phyloP scores from a whole-genome alignment of 805 yeast species.

The Cyberlindnera lachancei region DNA sequence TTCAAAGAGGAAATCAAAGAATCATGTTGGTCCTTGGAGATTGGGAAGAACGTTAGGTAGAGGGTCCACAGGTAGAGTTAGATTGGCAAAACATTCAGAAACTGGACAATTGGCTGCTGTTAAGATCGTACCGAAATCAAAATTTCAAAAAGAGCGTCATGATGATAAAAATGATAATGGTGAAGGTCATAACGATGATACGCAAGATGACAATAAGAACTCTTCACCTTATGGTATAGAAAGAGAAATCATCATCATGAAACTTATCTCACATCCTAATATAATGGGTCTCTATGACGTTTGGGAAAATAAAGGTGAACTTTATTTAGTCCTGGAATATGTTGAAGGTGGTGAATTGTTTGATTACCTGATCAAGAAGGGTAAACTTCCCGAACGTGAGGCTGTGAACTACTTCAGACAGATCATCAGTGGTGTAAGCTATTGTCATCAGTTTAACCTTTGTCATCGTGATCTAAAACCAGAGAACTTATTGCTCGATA shows the following conservation, averaged over 20 bases:
- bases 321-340: slow-evolving; percentile 86
- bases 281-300: slow-evolving; percentile 76
- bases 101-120: slow-evolving; percentile 93
- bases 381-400: slow-evolving; percentile 81
- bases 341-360: slow-evolving; percentile 97
- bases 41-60: slow-evolving; percentile 90
- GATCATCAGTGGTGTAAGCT: slow-evolving; percentile 73
- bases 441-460: slow-evolving; percentile 79
- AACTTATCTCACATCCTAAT: slow-evolving; percentile 68
- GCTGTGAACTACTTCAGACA: slow-evolving; percentile 87
- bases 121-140: slow-evolving; percentile 86
- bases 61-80: slow-evolving; percentile 94
- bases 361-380: slow-evolving; percentile 83
- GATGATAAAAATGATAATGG: too few relatives aligned
- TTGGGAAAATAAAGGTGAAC: slow-evolving; percentile 78
- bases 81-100: slow-evolving; percentile 78
- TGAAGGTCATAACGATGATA: too few relatives aligned
- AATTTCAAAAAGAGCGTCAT: slow-evolving; percentile 47
- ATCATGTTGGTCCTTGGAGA: slow-evolving; percentile 86
- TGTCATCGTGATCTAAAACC: slow-evolving; percentile 87
- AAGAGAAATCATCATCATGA: slow-evolving; percentile 81
- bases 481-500: slow-evolving; percentile 72
- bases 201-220: slow-evolving; percentile 38
- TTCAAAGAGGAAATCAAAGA: slow-evolving; percentile 24
- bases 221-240: slow-evolving; percentile 74